These are phyloP conservation scores for Priceomyces melissophilus DNA, from an alignment of 805 yeast genomes.

Conservation along the genomic window DNA sequence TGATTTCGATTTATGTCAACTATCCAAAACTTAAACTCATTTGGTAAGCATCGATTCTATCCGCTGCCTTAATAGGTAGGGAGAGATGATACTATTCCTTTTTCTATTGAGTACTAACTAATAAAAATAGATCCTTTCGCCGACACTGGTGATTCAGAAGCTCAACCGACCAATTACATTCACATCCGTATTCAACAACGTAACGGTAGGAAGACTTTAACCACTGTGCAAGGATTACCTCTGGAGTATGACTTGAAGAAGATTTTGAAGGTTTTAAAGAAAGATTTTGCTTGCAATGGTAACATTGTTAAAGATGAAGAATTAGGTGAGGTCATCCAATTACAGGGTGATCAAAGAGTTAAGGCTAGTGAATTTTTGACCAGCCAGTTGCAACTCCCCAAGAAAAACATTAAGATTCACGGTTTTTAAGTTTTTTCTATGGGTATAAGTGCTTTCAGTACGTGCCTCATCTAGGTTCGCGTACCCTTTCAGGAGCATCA, in stretches of 20 bases:
- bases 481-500: no score
- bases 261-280: slow-evolving; percentile 88
- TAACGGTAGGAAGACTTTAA: slow-evolving; percentile 97
- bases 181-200: slow-evolving; percentile 99
- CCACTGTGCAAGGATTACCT: slow-evolving; percentile 98
- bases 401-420: slow-evolving; percentile 96
- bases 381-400: slow-evolving; percentile 80
- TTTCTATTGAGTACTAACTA: slow-evolving; percentile 4
- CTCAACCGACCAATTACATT: slow-evolving; percentile 91
- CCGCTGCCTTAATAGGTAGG: slow-evolving; percentile 28
- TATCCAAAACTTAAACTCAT: slow-evolving; percentile 84
- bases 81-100: no score
- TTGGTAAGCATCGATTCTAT: slow-evolving; percentile 59
- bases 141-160: slow-evolving; percentile 99
- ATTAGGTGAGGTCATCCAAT: slow-evolving; percentile 93
- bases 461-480: neutral
- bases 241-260: slow-evolving; percentile 92
- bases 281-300: slow-evolving; percentile 98
- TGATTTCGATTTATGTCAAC: slow-evolving; percentile 59
- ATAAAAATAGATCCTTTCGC: slow-evolving; percentile 82
- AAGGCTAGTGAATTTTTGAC: slow-evolving; percentile 92
- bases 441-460: no score
- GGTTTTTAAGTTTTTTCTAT: slow-evolving; percentile 63
- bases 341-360: slow-evolving; percentile 98
- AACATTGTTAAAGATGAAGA: slow-evolving; percentile 95